Evolutionary conservation across 371 early-diverging fungal genomes (phyloP).

Genomic region (Apophysomyces elegans): DNA sequence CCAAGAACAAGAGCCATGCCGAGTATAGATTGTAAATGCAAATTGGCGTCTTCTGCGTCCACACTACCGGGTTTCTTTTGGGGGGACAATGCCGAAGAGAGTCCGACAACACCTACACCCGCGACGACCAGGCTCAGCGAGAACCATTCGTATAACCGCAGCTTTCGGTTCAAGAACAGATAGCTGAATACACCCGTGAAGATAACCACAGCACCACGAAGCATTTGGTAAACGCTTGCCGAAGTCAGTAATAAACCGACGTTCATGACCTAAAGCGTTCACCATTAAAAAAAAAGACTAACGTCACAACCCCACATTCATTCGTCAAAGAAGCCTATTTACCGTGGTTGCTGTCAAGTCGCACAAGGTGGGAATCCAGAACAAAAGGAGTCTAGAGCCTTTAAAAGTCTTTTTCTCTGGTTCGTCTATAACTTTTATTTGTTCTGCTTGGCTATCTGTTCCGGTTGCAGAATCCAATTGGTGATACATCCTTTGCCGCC

Average conservation of each 20-base stretch:
- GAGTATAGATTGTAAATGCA: constrained; percentile 48
- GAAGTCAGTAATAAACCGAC: constrained; percentile 91
- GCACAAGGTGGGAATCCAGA: constrained; percentile 92
- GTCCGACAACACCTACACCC: constrained; percentile 89
- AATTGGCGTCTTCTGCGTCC: constrained; percentile 8
- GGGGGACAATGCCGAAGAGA: constrained; percentile 65
- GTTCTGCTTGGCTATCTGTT: constrained; percentile 38
- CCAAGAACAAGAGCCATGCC: constrained; percentile 86
- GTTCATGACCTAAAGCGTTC: constrained; percentile 72
- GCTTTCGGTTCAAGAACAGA: constrained; percentile 78
- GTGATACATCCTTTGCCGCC: constrained; percentile 14
- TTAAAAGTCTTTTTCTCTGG: constrained; percentile 39
- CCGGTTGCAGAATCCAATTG: constrained; percentile 43
- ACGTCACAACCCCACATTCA: background rate
- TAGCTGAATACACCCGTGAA: constrained; percentile 90
- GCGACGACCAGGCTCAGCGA: constrained; percentile 78
- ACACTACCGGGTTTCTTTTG: constrained; percentile 34
- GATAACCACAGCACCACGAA: constrained; percentile 93
- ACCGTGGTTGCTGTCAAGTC: constrained; percentile 93
- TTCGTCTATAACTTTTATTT: constrained; percentile 14
- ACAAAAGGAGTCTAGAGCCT: constrained; percentile 66
- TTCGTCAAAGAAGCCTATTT: constrained; percentile 22
- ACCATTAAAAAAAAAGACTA: too few species aligned
- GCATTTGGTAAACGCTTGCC: constrained; percentile 97
- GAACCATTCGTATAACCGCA: constrained; percentile 81